Conservation (phyloP, 805 yeast genomes). For the Metschnikowia colocasiae region DNA sequence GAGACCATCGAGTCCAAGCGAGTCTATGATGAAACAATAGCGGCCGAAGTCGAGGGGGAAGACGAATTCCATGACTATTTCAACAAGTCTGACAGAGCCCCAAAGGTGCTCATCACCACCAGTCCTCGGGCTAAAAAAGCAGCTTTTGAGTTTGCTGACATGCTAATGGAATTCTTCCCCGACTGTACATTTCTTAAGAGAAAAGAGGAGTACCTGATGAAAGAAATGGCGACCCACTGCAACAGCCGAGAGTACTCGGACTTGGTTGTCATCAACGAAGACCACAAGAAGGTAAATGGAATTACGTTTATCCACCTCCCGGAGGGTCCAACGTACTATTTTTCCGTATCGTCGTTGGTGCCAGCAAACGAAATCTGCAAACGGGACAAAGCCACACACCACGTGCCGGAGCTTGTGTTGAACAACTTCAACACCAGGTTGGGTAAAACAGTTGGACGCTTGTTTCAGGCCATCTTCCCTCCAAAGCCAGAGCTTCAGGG, state of each 20-base stretch:
- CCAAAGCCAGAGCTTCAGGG: constrained; percentile 92
- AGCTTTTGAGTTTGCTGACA: constrained; percentile 88
- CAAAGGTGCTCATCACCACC: constrained; percentile 88
- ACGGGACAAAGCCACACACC: constrained; percentile 88
- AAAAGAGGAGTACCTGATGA: constrained; percentile 76
- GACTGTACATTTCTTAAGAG: constrained; percentile 84
- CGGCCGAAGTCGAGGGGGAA: constrained; percentile 55
- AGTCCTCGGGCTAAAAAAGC: constrained; percentile 78
- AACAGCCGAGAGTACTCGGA: constrained; percentile 83
- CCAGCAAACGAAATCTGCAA: constrained; percentile 76
- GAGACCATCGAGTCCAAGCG: constrained; percentile 80
- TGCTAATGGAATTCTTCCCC: constrained; percentile 79
- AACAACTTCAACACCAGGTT: constrained; percentile 90
- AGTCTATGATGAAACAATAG: constrained; percentile 81
- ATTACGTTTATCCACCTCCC: constrained; percentile 91
- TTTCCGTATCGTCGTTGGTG: constrained; percentile 71
- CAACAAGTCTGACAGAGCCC: constrained; percentile 43
- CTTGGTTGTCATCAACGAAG: constrained; percentile 86
- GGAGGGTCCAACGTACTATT: constrained; percentile 92
- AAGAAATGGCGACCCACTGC: constrained; percentile 83
- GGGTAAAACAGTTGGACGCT: constrained; percentile 88
- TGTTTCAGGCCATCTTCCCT: constrained; percentile 91
- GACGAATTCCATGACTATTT: constrained; percentile 51
- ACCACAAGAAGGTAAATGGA: constrained; percentile 88
- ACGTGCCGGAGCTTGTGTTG: constrained; percentile 85